Base-by-base conservation (phyloP, 805 yeast species). In the Saccharomyces kudriavzevii region DNA sequence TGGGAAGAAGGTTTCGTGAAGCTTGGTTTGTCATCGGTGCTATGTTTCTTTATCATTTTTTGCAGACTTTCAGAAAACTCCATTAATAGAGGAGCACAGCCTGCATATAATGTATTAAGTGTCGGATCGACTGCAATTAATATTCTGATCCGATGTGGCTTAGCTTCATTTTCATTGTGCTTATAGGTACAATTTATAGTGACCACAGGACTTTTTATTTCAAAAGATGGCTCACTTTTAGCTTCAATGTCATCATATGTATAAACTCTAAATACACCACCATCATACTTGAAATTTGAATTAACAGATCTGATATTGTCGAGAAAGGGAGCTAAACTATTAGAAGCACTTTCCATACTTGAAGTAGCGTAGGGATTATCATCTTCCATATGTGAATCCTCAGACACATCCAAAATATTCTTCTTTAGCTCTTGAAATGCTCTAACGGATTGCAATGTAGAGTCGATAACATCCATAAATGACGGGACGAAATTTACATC, bases 141-240 rank as follows among this genome's bases (percentile, higher is more conserved):
- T 5, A 63, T 58, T 52, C 70, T 60, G 6, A 70, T 54, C 58
- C 62, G 56, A 56, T 69, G 72, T 1, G 60, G 60, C 52, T 60
- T 59, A 6, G 49, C 35, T 3, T 40, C 45, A 9, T 47, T 31
- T 10, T 55, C 58, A 11, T 56, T 45, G 35, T 63, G 59, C 24
- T 57, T 64, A 63, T 88, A 89, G 54, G 77, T 80, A 0, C 83
- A 60, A 2, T 77, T 75, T 5, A 86, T 74, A 49, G 74, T 74
- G 1, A 91, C 81, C 0, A 88, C 85, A 0, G 98, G 98, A 0
- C 96, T 80, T 51, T 80, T 85, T 26, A 91, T 69, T 27, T 75
- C 77, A 14, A 91, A 72, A 0, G 87, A 77, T 0, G 89, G 77
- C 8, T 63, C 66, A 10, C 51, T 48, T 27, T 72, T 71, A 3